Evolutionary conservation across 129 eudicot species (phyloP), one percentile per base, ranked within the genome.

Genomic region (Cynara cardunculus): DNA sequence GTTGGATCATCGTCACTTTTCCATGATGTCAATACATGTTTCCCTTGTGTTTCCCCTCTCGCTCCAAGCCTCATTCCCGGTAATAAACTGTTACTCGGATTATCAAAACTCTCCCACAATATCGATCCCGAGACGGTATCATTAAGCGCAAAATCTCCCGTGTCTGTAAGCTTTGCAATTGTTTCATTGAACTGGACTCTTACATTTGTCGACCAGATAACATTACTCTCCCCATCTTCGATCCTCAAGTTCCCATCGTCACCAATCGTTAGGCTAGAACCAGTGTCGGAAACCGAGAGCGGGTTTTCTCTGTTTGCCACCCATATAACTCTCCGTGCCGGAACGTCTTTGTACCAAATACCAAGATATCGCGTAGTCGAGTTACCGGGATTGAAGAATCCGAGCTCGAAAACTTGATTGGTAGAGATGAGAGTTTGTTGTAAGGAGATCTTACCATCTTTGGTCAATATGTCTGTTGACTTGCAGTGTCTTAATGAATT

Each of bases 81-180:
- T 59, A 87, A 35, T 4, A 84, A 24, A 14, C 80, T 75, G 66
- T 84, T 82, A 56, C 86, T 14, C 5, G 84, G 90, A 28, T 84
- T 66, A 59, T 87, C 75, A 71, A 78, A 87, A 74, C 90, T 87
- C 77, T 78, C 79, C 90, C 88, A 87, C 69, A 84, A 35, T 27
- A 46, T 32, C 5, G 61, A 22, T 27, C 85, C 81, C 12, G 80
- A 76, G 24, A 12, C 9, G 13, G 65, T 74, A 62, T 75, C 86
- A 26, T 32, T 69, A 6, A 87, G 71, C 19, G 68, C 25, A 4
- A 84, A 71, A 26, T 87, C 67, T 7, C 90, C 88, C 2, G 28
- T 72, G 56, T 84, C 82, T 11, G 77, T 76, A 64, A 84, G 86
- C 31, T 37, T 22, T 19, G 86, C 88, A 19, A 25, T 16, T 18